These are phyloP conservation scores for Alternaria triticimaculans DNA, from an alignment of 2,329 filamentous ascomycete genomes.

Conservation along the genomic window DNA sequence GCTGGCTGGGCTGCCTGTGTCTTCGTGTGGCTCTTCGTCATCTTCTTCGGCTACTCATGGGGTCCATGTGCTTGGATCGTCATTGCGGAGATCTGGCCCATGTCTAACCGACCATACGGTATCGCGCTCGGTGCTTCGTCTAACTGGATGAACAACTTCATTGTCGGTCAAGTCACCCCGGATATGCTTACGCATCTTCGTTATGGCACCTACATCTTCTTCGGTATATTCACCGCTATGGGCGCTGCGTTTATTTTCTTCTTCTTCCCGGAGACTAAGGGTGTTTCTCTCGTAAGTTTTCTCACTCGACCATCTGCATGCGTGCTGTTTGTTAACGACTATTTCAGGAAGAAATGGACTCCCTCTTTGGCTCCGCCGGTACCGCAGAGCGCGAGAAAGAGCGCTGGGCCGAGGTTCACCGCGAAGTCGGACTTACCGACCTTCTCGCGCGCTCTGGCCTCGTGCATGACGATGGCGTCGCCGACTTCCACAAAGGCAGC, in stretches of 20 bases:
- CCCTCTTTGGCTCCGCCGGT: conserved; percentile 72
- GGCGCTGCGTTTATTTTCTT: conserved; percentile 64
- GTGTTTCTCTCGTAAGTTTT: conserved; percentile 50
- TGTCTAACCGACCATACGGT: conserved; percentile 71
- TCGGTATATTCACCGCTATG: conserved; percentile 69
- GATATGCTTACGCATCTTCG: conserved; percentile 69
- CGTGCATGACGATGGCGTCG: not conserved
- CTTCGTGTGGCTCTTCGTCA: conserved; percentile 77
- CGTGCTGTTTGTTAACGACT: conserved; percentile 1
- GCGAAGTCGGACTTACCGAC: conserved; percentile 68
- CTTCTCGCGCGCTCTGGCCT: conserved; percentile 28
- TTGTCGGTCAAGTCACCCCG: conserved; percentile 73
- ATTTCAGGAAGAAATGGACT: conserved; percentile 65
- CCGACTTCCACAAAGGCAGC: not conserved
- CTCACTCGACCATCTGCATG: conserved; percentile 51
- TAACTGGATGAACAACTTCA: conserved; percentile 61
- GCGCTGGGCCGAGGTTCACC: conserved; percentile 74
- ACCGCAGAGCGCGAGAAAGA: conserved; percentile 70
- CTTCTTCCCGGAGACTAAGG: conserved; percentile 63
- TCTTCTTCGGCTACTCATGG: conserved; percentile 79
- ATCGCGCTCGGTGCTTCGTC: conserved; percentile 68
- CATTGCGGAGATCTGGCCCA: conserved; percentile 75
- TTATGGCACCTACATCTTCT: conserved; percentile 76
- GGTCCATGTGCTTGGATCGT: conserved; percentile 78
- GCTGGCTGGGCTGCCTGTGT: conserved; percentile 73